Evolutionary conservation across 2,329 filamentous ascomycete species (phyloP), one percentile per base, ranked within the genome.

Genomic region (Colletotrichum lupini): DNA sequence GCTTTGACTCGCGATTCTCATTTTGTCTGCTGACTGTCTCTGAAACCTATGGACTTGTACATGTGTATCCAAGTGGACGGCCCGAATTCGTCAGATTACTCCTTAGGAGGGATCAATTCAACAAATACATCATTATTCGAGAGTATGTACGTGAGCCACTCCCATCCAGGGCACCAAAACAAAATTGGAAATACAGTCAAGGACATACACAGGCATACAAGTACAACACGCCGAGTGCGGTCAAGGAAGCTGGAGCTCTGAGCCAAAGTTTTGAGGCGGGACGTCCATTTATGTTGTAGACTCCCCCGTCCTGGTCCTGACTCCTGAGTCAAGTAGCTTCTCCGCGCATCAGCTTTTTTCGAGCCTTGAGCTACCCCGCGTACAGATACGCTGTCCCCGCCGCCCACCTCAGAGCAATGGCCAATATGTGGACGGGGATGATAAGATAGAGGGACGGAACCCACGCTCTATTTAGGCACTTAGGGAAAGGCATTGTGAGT

Each of bases 1-100:
- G 61, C 60, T 66, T 69, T 62, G 61, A 49, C 26, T 46, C 35
- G 46, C 67, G 67, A 32, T 56, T 53, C 28, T 22, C 22, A 35
- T 42, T 5, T 8, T 52, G 22, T 1, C 22, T n/a, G 52, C 14
- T 35, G 35, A 26, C 19, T 37, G 9, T 35, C 7, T 58, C 52
- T 64, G 58, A 30, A 32, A 61, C 24, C 11, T 22, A 12, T n/a
- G 8, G 8, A 16, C 22, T 56, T 22, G 22, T n/a, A 8, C 19
- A 28, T 11, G 24, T 49, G 42, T 49, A 35, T 11, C 32, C 32
- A 49, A 14, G 49, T 28, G 12, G 30, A 8, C 8, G 7, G 22
- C 2, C 28, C 53, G 28, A 11, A 35, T 14, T 12, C 46, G 16
- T 57, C 19, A 35, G 12, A 19, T 16, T 63, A 7, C 14, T n/a